A percentile compares a stretch with the other conserved stretches of the same genome.
These are phyloP conservation scores for Bauhinia variegata DNA, from an alignment of 306 rosid species.

Conservation along the genomic window DNA sequence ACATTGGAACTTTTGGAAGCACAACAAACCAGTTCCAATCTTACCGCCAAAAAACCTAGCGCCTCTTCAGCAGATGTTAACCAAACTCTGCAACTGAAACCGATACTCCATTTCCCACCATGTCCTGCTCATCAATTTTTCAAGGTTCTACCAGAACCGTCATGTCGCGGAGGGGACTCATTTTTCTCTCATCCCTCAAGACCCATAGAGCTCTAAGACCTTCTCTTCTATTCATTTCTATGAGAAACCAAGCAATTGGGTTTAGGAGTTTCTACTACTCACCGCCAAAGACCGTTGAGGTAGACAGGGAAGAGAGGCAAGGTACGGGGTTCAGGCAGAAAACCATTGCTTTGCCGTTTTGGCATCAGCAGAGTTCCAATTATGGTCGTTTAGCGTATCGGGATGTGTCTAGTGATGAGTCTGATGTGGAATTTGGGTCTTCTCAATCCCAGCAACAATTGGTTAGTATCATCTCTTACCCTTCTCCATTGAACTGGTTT, in stretches of 20 bases:
- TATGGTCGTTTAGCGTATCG: slow-evolving; percentile 77
- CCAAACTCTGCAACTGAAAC: slow-evolving; percentile 37
- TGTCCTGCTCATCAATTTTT: slow-evolving; percentile 57
- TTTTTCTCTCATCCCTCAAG: neutral
- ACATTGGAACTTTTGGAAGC: no score
- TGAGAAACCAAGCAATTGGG: slow-evolving; percentile 24
- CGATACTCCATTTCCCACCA: slow-evolving; percentile 3
- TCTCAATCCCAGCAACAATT: slow-evolving; percentile 44
- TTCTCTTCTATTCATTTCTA: slow-evolving; percentile 27
- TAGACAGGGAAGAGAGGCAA: slow-evolving; percentile 36
- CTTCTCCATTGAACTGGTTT: neutral
- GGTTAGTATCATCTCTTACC: slow-evolving; percentile 42
- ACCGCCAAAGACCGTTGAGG: slow-evolving; percentile 36
- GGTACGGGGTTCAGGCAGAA: slow-evolving; percentile 35
- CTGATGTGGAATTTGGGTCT: slow-evolving; percentile 59
- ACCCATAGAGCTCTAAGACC: slow-evolving; percentile 16
- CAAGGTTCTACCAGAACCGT: slow-evolving; percentile 47
- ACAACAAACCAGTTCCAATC: no score
- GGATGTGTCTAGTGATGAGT: slow-evolving; percentile 67
- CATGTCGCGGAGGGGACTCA: slow-evolving; percentile 42
- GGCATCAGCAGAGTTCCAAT: slow-evolving; percentile 52
- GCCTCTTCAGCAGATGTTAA: neutral
- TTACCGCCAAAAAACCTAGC: no score
- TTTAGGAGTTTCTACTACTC: slow-evolving; percentile 25
- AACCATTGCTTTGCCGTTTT: slow-evolving; percentile 44